Percentiles rank a stretch among this genome's conserved stretches.
These are phyloP conservation scores for Yamadazyma sp. DNA, from an alignment of 1,139 yeast genomes.

Conservation along the genomic window DNA sequence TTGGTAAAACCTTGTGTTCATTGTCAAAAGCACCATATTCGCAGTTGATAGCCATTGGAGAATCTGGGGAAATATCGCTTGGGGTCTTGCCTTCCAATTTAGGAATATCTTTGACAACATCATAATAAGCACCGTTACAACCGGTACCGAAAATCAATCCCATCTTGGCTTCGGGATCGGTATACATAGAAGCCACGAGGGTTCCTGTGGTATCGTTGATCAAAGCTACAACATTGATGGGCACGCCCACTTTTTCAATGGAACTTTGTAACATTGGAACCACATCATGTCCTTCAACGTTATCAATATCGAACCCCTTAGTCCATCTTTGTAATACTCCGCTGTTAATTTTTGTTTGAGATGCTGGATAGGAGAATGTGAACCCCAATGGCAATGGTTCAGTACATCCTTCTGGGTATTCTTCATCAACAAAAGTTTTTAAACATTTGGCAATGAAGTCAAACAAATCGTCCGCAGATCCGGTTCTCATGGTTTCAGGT, in stretches of 20 bases:
- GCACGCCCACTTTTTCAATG: constrained; percentile 61
- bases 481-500: constrained; percentile 76
- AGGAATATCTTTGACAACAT: constrained; percentile 69
- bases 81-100: constrained; percentile 75
- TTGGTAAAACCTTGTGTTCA: constrained; percentile 79
- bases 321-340: constrained; percentile 97
- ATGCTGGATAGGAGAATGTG: constrained; percentile 92
- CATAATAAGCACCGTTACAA: constrained; percentile 96
- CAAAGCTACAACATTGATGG: constrained; percentile 85
- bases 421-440: constrained; percentile 58
- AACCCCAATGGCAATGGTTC: constrained; percentile 77
- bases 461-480: constrained; percentile 76
- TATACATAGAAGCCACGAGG: constrained; percentile 90
- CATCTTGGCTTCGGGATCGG: constrained; percentile 86
- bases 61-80: constrained; percentile 58
- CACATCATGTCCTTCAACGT: constrained; percentile 93
- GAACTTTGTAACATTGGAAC: constrained; percentile 87
- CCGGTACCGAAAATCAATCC: constrained; percentile 98
- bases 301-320: constrained; percentile 92
- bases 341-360: constrained; percentile 77
- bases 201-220: constrained; percentile 98
- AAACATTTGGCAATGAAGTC: constrained; percentile 83
- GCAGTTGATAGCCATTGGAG: constrained; percentile 95
- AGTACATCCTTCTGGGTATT: constrained; percentile 60
- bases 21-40: constrained; percentile 98